phyloP scores from a whole-genome alignment of 2,329 filamentous ascomycete species.

The Fusarium newnesense region DNA sequence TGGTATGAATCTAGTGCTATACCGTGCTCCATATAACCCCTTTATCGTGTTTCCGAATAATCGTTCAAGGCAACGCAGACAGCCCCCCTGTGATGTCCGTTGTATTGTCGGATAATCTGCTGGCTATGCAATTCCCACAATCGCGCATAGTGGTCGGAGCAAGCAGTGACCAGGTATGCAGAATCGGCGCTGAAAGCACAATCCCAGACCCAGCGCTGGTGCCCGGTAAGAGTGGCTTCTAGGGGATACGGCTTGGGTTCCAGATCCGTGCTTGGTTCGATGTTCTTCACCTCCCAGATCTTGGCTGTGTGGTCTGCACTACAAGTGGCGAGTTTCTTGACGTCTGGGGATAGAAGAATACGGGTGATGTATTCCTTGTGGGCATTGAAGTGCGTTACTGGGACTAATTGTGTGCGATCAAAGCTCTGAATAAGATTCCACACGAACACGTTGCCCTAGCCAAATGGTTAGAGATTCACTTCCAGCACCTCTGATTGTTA shows the following conservation, averaged over 20 bases:
- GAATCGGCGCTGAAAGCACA: slow-evolving; percentile 95
- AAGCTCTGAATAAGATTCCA: slow-evolving; percentile 90
- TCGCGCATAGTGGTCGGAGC: slow-evolving; percentile 91
- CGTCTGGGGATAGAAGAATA: slow-evolving; percentile 89
- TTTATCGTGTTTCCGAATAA: slow-evolving; percentile 69
- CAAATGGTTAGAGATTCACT: slow-evolving; percentile 4
- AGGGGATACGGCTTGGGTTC: slow-evolving; percentile 75
- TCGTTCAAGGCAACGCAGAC: slow-evolving; percentile 95
- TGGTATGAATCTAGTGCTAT: slow-evolving; percentile 21
- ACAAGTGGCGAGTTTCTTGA: slow-evolving; percentile 93
- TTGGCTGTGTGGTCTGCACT: slow-evolving; percentile 93
- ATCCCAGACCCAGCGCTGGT: slow-evolving; percentile 98
- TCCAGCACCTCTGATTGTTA: not conserved
- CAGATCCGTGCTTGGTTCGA: slow-evolving; percentile 59
- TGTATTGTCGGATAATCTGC: slow-evolving; percentile 93
- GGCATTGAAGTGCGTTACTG: slow-evolving; percentile 88
- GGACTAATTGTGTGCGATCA: slow-evolving; percentile 85
- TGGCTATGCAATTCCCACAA: slow-evolving; percentile 90
- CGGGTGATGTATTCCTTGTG: slow-evolving; percentile 94
- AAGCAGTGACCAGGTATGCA: slow-evolving; percentile 92
- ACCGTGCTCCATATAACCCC: slow-evolving; percentile 6
- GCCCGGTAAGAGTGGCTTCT: slow-evolving; percentile 86
- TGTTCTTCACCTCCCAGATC: slow-evolving; percentile 90
- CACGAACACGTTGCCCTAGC: slow-evolving; percentile 92
- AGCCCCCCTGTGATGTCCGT: slow-evolving; percentile 90